These are phyloP conservation scores for Hypseocharis bilobata DNA, from an alignment of 441 rosid species.

Conservation along the genomic window DNA sequence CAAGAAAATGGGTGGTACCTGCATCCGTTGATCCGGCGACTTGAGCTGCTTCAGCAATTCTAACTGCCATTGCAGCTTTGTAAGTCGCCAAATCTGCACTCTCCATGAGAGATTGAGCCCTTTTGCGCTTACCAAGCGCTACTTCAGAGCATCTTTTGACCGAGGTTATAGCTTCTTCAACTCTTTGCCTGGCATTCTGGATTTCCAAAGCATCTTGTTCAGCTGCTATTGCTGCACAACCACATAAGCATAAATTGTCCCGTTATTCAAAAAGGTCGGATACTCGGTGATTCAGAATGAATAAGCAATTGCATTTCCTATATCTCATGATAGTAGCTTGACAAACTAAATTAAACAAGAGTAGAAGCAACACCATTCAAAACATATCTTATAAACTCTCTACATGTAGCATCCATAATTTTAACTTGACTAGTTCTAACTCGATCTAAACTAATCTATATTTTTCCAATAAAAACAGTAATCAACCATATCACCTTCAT, in stretches of 20 bases:
- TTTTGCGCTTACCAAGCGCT: constrained; percentile 42
- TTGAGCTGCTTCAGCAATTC: constrained; percentile 55
- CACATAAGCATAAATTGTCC: no score
- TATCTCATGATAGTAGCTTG: background rate
- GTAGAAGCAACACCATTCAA: background rate
- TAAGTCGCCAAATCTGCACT: constrained; percentile 65
- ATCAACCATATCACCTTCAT: background rate
- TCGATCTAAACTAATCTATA: background rate
- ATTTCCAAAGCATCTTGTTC: constrained; percentile 44
- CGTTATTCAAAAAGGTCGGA: no score
- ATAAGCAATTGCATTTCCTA: background rate
- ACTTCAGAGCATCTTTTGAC: constrained; percentile 31
- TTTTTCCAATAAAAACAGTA: background rate
- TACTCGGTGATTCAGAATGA: no score
- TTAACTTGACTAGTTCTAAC: background rate
- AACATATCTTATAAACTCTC: background rate
- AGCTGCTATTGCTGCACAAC: constrained; percentile 35
- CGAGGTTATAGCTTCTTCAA: constrained; percentile 40
- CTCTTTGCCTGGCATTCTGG: constrained; percentile 28
- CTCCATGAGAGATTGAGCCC: constrained; percentile 59
- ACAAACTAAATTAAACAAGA: background rate
- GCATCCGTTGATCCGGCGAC: constrained; percentile 28
- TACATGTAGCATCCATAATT: background rate
- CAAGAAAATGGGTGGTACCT: constrained; percentile 25
- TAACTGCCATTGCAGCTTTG: constrained; percentile 52